Evolutionary conservation across 345 rosid species (phyloP), one percentile per base, ranked within the genome.

Genomic region (Aquilaria sinensis): DNA sequence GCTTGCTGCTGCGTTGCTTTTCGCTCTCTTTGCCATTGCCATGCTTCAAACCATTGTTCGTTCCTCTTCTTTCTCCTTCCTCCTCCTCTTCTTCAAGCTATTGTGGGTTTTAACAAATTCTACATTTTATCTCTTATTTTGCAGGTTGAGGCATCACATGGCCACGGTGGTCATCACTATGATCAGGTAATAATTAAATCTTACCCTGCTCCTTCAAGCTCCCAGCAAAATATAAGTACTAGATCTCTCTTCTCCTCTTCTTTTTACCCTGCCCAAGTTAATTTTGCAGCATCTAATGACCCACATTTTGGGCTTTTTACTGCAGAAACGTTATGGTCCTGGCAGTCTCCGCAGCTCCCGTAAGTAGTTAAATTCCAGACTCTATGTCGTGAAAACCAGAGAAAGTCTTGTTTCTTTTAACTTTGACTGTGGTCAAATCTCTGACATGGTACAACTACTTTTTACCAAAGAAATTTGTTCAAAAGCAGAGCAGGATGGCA

Each of bases 31-130:
- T 73, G 86, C 83, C 74, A 68, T 83, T 61, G 78, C 80, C 75
- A 74, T 83, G 85, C 79, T 88, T 58, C 89, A 88, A 69, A 70
- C 89, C 55, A 34, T 77, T 79, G 96, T 88, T 75, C 56, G 37
- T 53, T 53, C 58, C 33, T 4, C 6, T 23, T 16, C 31, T 12
- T 31, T 5, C 12, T 49, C 33, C 37, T 49, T 45, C 10, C 45
- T 58, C 29, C 9, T 23, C 37, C 47, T 3, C 32, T 56, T 34
- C 15, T 31, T 23, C 16, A 3, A 10, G 30, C 15, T 30, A 14
- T 33, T 6, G 5, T 13, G 10, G 10, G 11, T 12, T 2, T 23
- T 13, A 52, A 29, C 16, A 52, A 9, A 54, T 16, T 12, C 58
- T 9, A 55, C 43, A 7, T 30, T 37, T 13, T 37, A 5, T 57